These are phyloP conservation scores for Erysiphe pulchra DNA, from an alignment of 2,329 filamentous ascomycete genomes.

Conservation along the genomic window DNA sequence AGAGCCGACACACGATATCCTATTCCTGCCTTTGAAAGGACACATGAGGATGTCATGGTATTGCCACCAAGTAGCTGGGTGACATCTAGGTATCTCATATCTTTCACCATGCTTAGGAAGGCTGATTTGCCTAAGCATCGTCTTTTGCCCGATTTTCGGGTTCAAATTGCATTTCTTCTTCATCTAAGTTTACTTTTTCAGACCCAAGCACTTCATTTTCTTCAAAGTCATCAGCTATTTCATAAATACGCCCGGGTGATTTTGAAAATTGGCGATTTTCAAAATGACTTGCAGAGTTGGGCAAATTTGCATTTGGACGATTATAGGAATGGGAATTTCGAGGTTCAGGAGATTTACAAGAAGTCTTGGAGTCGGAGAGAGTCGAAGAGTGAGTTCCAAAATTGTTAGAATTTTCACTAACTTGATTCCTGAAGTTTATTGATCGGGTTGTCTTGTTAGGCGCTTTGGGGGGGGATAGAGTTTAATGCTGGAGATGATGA, in stretches of 20 bases:
- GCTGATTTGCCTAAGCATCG: background rate
- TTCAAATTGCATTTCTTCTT: background rate
- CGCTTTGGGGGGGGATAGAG: too few species aligned
- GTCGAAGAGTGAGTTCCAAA: too few species aligned
- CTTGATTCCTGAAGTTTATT: too few species aligned
- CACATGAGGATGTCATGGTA: background rate
- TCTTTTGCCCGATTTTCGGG: background rate
- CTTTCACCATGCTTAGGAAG: background rate
- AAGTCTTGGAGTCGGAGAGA: too few species aligned
- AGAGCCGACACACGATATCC: background rate
- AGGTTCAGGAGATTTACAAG: too few species aligned
- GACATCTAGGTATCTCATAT: background rate
- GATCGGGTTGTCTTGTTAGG: too few species aligned
- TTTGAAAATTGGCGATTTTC: background rate
- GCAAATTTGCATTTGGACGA: too few species aligned
- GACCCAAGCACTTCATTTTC: too few species aligned
- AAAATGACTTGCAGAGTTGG: too few species aligned
- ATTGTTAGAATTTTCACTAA: too few species aligned
- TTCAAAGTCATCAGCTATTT: background rate
- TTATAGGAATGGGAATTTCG: too few species aligned
- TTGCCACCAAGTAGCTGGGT: background rate
- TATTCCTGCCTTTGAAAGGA: background rate
- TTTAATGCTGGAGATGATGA: too few species aligned
- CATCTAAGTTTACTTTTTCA: background rate
- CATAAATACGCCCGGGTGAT: background rate